Percentiles rank a stretch among this genome's conserved stretches.
Evolutionary conservation across 2,329 filamentous ascomycete species (phyloP).

Genomic region (Epichloe brachyelytri): DNA sequence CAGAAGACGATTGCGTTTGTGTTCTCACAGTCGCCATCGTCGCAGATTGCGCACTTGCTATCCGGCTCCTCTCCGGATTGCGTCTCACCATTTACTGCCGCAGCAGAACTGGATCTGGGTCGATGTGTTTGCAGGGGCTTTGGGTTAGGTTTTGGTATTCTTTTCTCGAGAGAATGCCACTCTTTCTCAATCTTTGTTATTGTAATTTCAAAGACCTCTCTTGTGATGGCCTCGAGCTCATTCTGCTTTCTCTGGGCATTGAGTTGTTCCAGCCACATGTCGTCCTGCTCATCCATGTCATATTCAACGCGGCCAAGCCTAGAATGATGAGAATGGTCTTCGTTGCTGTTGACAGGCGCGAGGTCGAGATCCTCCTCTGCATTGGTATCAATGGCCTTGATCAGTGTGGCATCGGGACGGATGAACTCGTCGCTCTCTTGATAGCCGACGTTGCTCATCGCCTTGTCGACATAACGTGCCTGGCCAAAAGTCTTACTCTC

Average conservation of each 20-base stretch:
- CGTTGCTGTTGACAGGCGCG: slow-evolving; percentile 15
- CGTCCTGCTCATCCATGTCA: slow-evolving; percentile 99
- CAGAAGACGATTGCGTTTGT: slow-evolving; percentile 99
- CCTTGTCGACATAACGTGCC: slow-evolving; percentile 85
- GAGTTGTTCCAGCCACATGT: slow-evolving; percentile 82
- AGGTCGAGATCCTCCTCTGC: slow-evolving; percentile 46
- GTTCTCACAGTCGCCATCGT: slow-evolving; percentile 98
- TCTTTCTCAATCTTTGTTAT: slow-evolving; percentile 99
- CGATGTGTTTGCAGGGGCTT: slow-evolving; percentile 92
- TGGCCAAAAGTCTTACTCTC: slow-evolving; percentile 79
- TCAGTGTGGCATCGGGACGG: slow-evolving; percentile 59
- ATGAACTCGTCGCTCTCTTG: slow-evolving; percentile 88
- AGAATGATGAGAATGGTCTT: slow-evolving; percentile 20
- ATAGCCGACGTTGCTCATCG: slow-evolving; percentile 92
- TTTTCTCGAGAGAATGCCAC: slow-evolving; percentile 90
- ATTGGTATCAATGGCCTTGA: slow-evolving; percentile 47
- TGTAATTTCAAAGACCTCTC: slow-evolving; percentile 91
- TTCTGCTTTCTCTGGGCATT: slow-evolving; percentile 65
- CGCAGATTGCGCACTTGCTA: slow-evolving; percentile 93
- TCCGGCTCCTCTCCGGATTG: slow-evolving; percentile 80
- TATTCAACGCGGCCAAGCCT: slow-evolving; percentile 80
- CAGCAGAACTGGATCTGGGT: slow-evolving; percentile 83
- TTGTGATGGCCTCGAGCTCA: slow-evolving; percentile 71
- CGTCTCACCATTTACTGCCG: slow-evolving; percentile 88
- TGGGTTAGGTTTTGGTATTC: slow-evolving; percentile 92